Base-by-base conservation (phyloP, 768 basidiomycete genomes). In the Hebeloma cylindrosporum region DNA sequence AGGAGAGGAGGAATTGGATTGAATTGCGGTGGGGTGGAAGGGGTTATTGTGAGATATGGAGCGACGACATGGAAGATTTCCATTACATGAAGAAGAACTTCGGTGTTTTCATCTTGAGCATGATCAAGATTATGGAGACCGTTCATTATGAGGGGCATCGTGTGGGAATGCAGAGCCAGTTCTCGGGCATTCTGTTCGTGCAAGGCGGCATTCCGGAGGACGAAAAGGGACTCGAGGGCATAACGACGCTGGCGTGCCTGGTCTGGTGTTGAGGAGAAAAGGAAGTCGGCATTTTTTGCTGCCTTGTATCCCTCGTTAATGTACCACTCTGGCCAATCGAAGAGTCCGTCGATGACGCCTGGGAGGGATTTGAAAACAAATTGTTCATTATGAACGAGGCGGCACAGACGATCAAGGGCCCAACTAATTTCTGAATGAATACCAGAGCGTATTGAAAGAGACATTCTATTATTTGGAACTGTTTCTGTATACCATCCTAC, bases 321-420 rank as follows among this genome's bases (percentile, higher is more conserved):
- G 61, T 88, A 94, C 83, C 83, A 87, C 59, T 88, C 83, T 2
- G 93, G 92, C 86, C 87, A 92, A 59, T 86, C 87, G 48, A 92
- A 86, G 16, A 97, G 71, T 4, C 84, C 85, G 54, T 92, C 86
- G 18, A 88, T 79, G 30, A 94, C 71, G 7, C 91, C 91, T 0
- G 89, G 85, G 39, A 89, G 82, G 25, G 72, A 70, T 28, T 72
- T 74, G 45, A 97, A 74, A 44, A 79, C 60, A 64, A 95, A 90
- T 40, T 81, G 71, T 39, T 93, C 91, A 54, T 88, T 86, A 53
- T 77, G 76, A 54, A 82, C 85, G n/a, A 90, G 73, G 14, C 88
- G 79, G 50, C 86, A 82, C 7, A 98, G 77, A 36, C 88, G 83
- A 54, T 92, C 86, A 28, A 99, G 77, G 14, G 93, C 89, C 88